Evolutionary conservation across 805 yeast species (phyloP).

Genomic region (Saccharomycopsis guyanensis): DNA sequence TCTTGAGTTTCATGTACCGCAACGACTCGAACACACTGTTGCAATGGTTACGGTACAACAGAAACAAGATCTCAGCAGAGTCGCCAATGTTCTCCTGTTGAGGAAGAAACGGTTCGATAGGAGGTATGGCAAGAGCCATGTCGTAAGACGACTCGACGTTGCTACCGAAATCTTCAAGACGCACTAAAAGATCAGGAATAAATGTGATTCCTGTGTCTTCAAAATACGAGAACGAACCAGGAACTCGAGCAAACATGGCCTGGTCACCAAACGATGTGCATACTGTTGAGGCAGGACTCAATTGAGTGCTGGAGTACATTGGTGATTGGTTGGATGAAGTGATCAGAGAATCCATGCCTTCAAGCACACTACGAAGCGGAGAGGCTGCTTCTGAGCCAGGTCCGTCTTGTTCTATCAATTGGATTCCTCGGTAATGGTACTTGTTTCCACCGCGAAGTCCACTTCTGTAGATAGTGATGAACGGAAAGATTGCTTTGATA

Average conservation of each 20-base stretch:
- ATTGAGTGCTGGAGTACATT: slow-evolving; percentile 12
- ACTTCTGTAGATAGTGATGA: slow-evolving; percentile 59
- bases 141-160: slow-evolving; percentile 22
- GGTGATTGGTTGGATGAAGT: slow-evolving; percentile 4
- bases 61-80: slow-evolving; percentile 52
- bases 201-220: slow-evolving; percentile 19
- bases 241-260: neutral
- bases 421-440: slow-evolving; percentile 77
- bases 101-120: slow-evolving; percentile 33
- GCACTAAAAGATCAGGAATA: slow-evolving; percentile 22
- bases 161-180: slow-evolving; percentile 24
- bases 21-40: slow-evolving; percentile 56
- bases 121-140: slow-evolving; percentile 33
- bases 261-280: neutral
- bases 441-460: slow-evolving; percentile 76
- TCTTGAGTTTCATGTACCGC: slow-evolving; percentile 58
- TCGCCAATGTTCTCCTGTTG: slow-evolving; percentile 39
- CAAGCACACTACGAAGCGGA: slow-evolving; percentile 14
- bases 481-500: slow-evolving; percentile 56
- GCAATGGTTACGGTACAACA: slow-evolving; percentile 58
- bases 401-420: slow-evolving; percentile 32
- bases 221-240: neutral
- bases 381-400: slow-evolving; percentile 14
- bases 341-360: slow-evolving; percentile 2
- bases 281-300: slow-evolving; percentile 12